Base-by-base conservation (phyloP, 1,284 basidiomycete genomes). In the Moesziomyces sp. region DNA sequence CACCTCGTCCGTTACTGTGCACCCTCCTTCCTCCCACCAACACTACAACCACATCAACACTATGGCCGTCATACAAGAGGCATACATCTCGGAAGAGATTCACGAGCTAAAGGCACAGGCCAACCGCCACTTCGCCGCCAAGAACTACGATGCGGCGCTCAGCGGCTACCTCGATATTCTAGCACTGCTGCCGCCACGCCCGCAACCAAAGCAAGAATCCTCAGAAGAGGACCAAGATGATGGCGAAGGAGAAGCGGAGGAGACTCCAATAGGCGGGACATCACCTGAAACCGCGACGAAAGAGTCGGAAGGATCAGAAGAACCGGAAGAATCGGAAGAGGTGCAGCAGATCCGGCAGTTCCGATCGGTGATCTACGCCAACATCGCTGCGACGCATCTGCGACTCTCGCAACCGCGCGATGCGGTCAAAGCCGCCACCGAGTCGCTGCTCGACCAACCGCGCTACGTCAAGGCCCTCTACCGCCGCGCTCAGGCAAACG, bases 381-480 rank as follows among this genome's bases (percentile, higher is more conserved):
- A 94, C 77, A 89, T 93, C 40, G 92, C 88, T 1, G 93, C 93
- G 57, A 93, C 91, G 76, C 87, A 90, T 79, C 87, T 91, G 3
- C 92, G 92, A 79, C 84, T 92, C 81, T 61, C 75, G 35, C 68
- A 79, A 23, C 62, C 64, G 19, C 90, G 91, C 79, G 88, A 90
- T 58, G 92, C 90, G 0, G 91, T 91, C 18, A 87, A 89, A 64
- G 89, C 91, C 5, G 94, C 91, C 80, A 89, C 91, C 13, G 86
- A 91, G 87, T 60, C 96, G 8, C 87, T 99, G 14, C 84, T 87
- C 21, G 92, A 97, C 79, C 91, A 96, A 76, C 91, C 93, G 5
- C 83, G 86, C 14, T 97, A 98, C 81, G 83, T 91, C 71, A 98
- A 97, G 85, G 94, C 91, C 0, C 86, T 97, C 2, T 92, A 94